Evolutionary conservation across 345 rosid species (phyloP), one percentile per base, ranked within the genome.

Genomic region (Melaleuca quinquenervia): DNA sequence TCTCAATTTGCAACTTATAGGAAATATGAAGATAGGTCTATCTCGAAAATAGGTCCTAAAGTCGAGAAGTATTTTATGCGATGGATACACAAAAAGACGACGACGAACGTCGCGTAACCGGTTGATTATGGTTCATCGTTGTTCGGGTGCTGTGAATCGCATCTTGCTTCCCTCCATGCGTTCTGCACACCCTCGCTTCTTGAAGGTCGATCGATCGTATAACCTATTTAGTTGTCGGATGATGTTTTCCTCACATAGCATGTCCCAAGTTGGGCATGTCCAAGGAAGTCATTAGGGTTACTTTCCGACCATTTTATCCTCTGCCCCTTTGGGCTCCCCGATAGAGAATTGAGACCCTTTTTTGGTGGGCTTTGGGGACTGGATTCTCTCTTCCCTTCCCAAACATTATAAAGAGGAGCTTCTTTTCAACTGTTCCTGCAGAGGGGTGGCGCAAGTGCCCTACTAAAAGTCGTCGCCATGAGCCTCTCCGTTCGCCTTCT

Each of bases 11-110:
- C 29, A 62, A 27, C 15, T 62, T 62, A 14, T 62, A 29, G 9
- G 75, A 16, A 62, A 29, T 5, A 9, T 62, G 75, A 15, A 62
- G 5, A 15, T 12, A 15, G 29, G 64, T 3, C 64, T n/a, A 12
- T n/a, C 4, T n/a, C 1, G 1, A 26, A 13, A 58, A 26, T 0
- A 58, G 8, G 14, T 11, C 1, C 32, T 26, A n/a, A 58, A 11
- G 18, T n/a, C 3, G 5, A 58, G 13, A n/a, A n/a, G 64, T n/a
- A 58, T 11, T 26, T 58, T 6, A n/a, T 6, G 70, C 0, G 36
- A 32, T 3, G 13, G 5, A 62, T 62, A 15, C 11, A 29, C 9
- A 15, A 62, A 0, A 8, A 29, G 22, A 62, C 11, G 1, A 0
- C 0, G 7, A 70, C 32, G n/a, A 3, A 29, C 10, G 1, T 15